Evolutionary conservation across 805 yeast species (phyloP).

Genomic region (Lipomyces yamanashiensis): DNA sequence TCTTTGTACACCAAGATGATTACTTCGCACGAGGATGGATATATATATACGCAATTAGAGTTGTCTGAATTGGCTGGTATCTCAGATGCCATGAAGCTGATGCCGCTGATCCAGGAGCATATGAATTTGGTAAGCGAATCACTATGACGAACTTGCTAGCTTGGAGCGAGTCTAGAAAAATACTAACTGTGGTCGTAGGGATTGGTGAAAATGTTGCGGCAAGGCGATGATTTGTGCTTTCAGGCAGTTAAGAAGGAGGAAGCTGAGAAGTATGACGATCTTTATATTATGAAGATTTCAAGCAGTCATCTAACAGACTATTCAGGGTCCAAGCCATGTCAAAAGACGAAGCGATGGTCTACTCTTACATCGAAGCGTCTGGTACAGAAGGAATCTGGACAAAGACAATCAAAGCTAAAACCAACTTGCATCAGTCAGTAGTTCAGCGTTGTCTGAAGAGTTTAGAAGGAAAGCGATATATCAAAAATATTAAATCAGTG

Average conservation of each 20-base stretch:
- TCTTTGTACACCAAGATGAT: conserved; percentile 31
- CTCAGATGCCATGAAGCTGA: conserved; percentile 50
- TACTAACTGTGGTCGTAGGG: conserved; percentile 60
- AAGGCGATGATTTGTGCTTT: conserved; percentile 65
- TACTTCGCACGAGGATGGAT: conserved; percentile 45
- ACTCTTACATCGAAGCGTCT: conserved; percentile 87
- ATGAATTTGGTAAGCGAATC: conserved; percentile 43
- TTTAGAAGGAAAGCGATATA: conserved; percentile 75
- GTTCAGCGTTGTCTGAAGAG: conserved; percentile 77
- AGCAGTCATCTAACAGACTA: not conserved
- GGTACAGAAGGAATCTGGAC: conserved; percentile 97
- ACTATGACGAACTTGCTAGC: not conserved
- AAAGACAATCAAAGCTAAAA: conserved; percentile 80
- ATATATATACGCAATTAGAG: conserved; percentile 70
- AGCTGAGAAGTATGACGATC: conserved; percentile 52
- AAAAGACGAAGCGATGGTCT: conserved; percentile 87
- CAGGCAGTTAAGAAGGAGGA: conserved; percentile 74
- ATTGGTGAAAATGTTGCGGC: conserved; percentile 69
- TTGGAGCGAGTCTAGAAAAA: conserved; percentile 29
- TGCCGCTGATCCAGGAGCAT: conserved; percentile 53
- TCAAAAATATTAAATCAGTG: conserved; percentile 88
- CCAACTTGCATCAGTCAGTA: conserved; percentile 84
- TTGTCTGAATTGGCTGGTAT: conserved; percentile 57
- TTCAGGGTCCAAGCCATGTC: conserved; percentile 72
- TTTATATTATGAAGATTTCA: not conserved